A percentile compares a stretch with the other conserved stretches of the same genome.
Evolutionary conservation across 2,329 filamentous ascomycete species (phyloP).

Genomic region (Colletotrichum orchidophilum): DNA sequence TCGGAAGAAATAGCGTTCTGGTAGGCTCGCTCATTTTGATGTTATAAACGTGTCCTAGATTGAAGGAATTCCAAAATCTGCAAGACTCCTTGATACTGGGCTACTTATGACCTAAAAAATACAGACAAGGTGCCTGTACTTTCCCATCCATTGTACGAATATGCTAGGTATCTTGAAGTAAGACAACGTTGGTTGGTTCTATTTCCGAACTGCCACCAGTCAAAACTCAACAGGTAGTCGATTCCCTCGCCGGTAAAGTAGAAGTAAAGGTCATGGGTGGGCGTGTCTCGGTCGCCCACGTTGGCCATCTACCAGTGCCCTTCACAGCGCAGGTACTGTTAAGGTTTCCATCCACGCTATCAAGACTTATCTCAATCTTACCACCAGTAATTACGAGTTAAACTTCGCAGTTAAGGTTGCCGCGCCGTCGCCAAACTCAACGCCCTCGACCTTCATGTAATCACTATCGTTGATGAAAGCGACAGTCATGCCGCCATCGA

Average conservation of each 20-base stretch:
- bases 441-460: constrained; percentile 45
- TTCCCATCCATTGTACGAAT: no score
- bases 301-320: constrained; percentile 41
- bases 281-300: constrained; percentile 37
- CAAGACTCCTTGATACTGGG: no score
- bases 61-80: no score
- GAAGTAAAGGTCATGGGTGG: neutral
- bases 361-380: constrained; percentile 41
- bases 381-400: constrained; percentile 32
- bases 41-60: no score
- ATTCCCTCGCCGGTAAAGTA: neutral
- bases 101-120: no score
- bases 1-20: no score
- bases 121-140: no score
- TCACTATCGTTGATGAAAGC: constrained; percentile 41
- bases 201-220: constrained; percentile 40
- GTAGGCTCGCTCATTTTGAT: no score
- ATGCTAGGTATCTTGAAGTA: no score
- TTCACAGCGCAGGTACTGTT: constrained; percentile 40
- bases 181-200: neutral
- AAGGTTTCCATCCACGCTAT: constrained; percentile 37
- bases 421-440: constrained; percentile 41
- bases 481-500: constrained; percentile 40
- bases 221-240: constrained; percentile 34
- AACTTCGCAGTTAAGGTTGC: constrained; percentile 39